Base-by-base conservation (phyloP, 2,329 filamentous ascomycete species). In the Sodiomyces alkalinus region DNA sequence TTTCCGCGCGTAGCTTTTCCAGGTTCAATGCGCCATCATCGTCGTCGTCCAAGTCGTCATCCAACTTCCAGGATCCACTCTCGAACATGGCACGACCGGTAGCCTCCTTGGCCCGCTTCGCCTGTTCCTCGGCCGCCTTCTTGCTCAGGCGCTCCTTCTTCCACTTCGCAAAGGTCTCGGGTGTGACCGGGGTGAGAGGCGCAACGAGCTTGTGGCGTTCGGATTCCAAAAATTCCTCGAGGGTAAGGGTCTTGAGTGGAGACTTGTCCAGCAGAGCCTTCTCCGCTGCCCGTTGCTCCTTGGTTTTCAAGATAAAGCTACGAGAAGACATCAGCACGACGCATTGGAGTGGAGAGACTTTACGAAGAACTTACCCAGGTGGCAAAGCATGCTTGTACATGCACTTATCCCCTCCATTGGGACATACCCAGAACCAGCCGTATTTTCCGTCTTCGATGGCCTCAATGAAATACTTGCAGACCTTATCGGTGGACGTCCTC, bases 391-490 rank as follows among this genome's bases (percentile, higher is more conserved):
- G 90, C 58, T 80, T 86, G 52, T 98, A 98, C 78, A 90, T 96
- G 79, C 90, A 98, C 56, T 93, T 82, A 50, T 98, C 80, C 38
- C 81, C 87, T 39, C 85, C 86, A 47, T 96, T 96, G 26, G 90
- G 90, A 68, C 90, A 98, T 34, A 74, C 67, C 90, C 90, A 98
- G 59, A 98, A 96, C 90, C 90, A 98, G 37, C 90, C 90, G 46
- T 98, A 98, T 57, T 96, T 98, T 45, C 85, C 81, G 49, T 98
- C 90, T 58, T 98, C 90, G 37, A 98, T 90, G 16, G 90, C 90
- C 41, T 86, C 77, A 50, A 96, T 90, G 52, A 98, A 98, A 64
- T 62, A 93, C 58, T 96, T 98, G 81, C 90, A 98, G 41, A 98
- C 90, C 59, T 96, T 98, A 51, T 98, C 90, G 26, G 90, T 98